Conservation (phyloP, 2,329 filamentous ascomycete species). For the Sporothrix variecibatus region DNA sequence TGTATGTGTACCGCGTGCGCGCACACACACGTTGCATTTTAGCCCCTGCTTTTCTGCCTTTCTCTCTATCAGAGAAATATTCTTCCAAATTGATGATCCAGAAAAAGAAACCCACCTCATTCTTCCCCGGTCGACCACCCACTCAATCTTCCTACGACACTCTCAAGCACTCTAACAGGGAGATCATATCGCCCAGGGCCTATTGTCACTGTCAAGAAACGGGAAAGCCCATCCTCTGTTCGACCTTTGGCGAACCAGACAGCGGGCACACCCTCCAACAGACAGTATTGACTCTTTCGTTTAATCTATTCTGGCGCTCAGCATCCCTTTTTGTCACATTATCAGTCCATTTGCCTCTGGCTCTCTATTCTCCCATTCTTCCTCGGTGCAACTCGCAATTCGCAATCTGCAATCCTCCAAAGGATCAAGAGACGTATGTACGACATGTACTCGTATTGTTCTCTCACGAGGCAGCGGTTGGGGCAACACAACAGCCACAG, state of each 20-base stretch:
- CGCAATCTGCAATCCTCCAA: neutral
- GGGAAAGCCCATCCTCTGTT: slow-evolving; percentile 5
- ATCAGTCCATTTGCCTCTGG: neutral
- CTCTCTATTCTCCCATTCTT: neutral
- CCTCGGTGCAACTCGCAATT: slow-evolving; percentile 5
- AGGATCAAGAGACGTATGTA: neutral
- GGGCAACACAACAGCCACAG: slow-evolving; percentile 7
- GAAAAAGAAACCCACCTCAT: neutral
- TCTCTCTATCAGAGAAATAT: neutral
- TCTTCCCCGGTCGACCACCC: slow-evolving; percentile 16
- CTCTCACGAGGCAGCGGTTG: neutral
- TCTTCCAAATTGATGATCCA: slow-evolving; percentile 9
- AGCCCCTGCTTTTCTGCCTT: neutral
- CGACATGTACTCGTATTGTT: neutral
- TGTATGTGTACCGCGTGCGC: neutral
- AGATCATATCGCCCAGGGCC: slow-evolving; percentile 1
- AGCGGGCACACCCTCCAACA: slow-evolving; percentile 4
- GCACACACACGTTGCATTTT: neutral
- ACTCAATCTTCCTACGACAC: too few relatives aligned
- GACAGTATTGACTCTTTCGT: neutral
- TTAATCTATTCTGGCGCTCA: slow-evolving; percentile 11
- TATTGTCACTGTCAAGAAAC: slow-evolving; percentile 4
- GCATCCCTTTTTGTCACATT: neutral
- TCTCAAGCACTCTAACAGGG: neutral
- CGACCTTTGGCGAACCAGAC: slow-evolving; percentile 14